phyloP scores from a whole-genome alignment of 257 asterid species.

The Capsicum baccatum region DNA sequence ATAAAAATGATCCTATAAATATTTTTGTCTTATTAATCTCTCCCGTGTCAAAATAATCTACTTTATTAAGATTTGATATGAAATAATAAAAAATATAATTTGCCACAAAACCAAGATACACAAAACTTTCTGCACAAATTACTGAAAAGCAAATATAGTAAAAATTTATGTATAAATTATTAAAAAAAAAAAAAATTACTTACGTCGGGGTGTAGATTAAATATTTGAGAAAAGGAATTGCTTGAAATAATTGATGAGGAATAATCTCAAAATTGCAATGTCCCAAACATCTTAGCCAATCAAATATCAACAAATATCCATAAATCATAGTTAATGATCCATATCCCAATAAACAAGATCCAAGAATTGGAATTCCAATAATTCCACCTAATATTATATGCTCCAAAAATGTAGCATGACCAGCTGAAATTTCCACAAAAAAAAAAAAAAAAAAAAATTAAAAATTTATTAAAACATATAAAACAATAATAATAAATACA shows the following conservation, averaged over 20 bases:
- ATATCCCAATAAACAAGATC: constrained; percentile 60
- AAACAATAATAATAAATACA: background rate
- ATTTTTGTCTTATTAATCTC: background rate
- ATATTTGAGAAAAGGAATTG: constrained; percentile 63
- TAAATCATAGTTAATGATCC: constrained; percentile 79
- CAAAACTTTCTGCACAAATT: background rate
- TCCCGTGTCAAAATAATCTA: background rate
- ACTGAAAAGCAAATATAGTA: background rate
- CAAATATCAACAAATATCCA: constrained; percentile 65
- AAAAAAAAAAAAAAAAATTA: background rate
- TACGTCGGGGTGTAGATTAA: constrained; percentile 84
- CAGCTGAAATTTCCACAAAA: constrained; percentile 59
- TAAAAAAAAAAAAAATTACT: constrained; percentile 25
- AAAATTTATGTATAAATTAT: background rate
- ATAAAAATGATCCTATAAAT: background rate
- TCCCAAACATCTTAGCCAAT: constrained; percentile 75
- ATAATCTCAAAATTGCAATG: constrained; percentile 81
- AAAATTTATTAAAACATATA: background rate
- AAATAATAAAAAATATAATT: background rate
- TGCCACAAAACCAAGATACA: background rate
- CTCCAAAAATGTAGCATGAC: constrained; percentile 77
- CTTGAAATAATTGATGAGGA: constrained; percentile 71
- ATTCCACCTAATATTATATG: constrained; percentile 61
- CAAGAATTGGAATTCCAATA: constrained; percentile 69
- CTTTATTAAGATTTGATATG: background rate